These are phyloP conservation scores for Tulasnella sp. DNA, from an alignment of 768 basidiomycete species.

Conservation along the genomic window DNA sequence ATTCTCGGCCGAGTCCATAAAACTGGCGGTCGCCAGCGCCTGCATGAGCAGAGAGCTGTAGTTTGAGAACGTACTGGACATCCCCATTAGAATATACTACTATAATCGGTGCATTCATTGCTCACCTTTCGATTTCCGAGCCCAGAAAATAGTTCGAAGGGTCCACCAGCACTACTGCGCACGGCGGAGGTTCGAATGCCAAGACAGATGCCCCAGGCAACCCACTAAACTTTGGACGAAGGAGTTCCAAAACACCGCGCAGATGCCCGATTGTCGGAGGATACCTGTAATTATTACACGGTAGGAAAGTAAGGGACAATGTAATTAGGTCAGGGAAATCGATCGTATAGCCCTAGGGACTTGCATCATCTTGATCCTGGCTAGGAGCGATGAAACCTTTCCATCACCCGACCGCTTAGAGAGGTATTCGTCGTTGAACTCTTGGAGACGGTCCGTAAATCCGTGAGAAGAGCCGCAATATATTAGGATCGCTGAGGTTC, in stretches of 20 bases:
- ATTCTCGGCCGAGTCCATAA: neutral
- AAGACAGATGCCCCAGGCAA: slow-evolving; percentile 42
- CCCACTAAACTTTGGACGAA: slow-evolving; percentile 41
- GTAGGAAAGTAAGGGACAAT: slow-evolving; percentile 65
- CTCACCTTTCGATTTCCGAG: slow-evolving; percentile 25
- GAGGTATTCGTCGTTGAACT: slow-evolving; percentile 55
- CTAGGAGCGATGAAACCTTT: slow-evolving; percentile 45
- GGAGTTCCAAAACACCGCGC: slow-evolving; percentile 48
- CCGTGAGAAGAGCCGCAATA: slow-evolving; percentile 40
- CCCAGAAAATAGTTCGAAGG: slow-evolving; percentile 58
- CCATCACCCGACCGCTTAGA: slow-evolving; percentile 49
- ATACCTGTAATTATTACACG: slow-evolving; percentile 50
- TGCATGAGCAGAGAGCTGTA: slow-evolving; percentile 34
- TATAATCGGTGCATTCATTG: slow-evolving; percentile 39
- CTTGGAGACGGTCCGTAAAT: slow-evolving; percentile 50
- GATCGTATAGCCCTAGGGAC: neutral
- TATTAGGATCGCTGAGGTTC: slow-evolving; percentile 37
- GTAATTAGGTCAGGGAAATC: slow-evolving; percentile 32
- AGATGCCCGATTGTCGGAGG: slow-evolving; percentile 21
- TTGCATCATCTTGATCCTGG: slow-evolving; percentile 60
- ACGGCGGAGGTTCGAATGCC: slow-evolving; percentile 50
- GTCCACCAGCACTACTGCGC: slow-evolving; percentile 64
- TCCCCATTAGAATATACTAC: slow-evolving; percentile 37
- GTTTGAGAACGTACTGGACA: slow-evolving; percentile 27
- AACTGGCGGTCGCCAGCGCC: slow-evolving; percentile 30